These are phyloP conservation scores for Alternaria metachromatica DNA, from an alignment of 2,329 filamentous ascomycete species.

Conservation along the genomic window DNA sequence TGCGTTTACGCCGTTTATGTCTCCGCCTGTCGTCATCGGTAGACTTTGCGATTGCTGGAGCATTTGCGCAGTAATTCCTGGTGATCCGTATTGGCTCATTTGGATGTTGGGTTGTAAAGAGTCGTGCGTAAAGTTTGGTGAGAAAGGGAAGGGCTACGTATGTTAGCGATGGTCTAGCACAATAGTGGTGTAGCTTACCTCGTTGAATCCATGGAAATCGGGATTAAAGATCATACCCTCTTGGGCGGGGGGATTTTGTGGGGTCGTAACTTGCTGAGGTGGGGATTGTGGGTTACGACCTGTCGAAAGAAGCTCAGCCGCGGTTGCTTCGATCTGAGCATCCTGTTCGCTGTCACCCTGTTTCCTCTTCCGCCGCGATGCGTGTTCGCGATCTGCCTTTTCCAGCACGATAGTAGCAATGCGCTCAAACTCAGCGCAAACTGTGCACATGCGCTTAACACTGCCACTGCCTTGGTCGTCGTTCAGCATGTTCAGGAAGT, in stretches of 20 bases:
- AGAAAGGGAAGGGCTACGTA: constrained; percentile 47
- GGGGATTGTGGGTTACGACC: constrained; percentile 37
- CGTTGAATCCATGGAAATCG: constrained; percentile 47
- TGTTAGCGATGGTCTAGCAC: constrained; percentile 17
- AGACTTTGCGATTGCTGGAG: constrained; percentile 36
- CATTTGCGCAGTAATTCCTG: constrained; percentile 39
- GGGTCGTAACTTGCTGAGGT: constrained; percentile 32
- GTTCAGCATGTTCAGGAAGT: constrained; percentile 87
- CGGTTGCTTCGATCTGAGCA: constrained; percentile 46
- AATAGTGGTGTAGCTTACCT: constrained; percentile 28
- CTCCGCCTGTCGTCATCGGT: constrained; percentile 29
- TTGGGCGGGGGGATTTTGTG: constrained; percentile 16
- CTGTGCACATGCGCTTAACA: constrained; percentile 89
- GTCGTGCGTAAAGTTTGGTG: constrained; percentile 49
- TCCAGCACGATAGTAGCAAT: constrained; percentile 92
- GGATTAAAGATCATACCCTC: constrained; percentile 44
- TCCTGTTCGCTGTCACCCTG: constrained; percentile 61
- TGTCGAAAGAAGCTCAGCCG: constrained; percentile 43
- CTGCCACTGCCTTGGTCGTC: constrained; percentile 88
- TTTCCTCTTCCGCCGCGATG: constrained; percentile 84
- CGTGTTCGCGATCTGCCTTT: constrained; percentile 84
- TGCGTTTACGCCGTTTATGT: constrained; percentile 30
- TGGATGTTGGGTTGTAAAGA: constrained; percentile 40
- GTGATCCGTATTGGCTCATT: constrained; percentile 39
- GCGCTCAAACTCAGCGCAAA: constrained; percentile 95